These are phyloP conservation scores for Cladophialophora immunda DNA, from an alignment of 2,329 filamentous ascomycete species.

Conservation along the genomic window DNA sequence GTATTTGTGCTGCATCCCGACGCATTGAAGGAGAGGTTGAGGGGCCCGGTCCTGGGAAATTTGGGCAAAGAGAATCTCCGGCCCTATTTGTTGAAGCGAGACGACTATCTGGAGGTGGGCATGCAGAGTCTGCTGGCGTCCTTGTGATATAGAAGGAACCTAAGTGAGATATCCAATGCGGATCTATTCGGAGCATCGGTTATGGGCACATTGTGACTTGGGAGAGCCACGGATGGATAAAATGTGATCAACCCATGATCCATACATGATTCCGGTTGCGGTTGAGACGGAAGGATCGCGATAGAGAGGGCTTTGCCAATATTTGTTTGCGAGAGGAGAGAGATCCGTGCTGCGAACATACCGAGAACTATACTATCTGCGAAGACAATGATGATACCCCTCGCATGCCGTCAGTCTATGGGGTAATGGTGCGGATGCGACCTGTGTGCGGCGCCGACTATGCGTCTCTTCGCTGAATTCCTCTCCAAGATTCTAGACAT, in stretches of 20 bases:
- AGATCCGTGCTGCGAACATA: background rate
- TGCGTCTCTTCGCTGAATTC: background rate
- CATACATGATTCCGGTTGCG: background rate
- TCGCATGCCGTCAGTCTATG: background rate
- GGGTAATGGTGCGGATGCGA: background rate
- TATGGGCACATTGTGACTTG: background rate
- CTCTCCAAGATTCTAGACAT: background rate
- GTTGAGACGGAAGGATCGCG: background rate
- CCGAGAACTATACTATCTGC: background rate
- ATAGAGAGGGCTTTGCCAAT: background rate
- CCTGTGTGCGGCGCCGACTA: too few species aligned
- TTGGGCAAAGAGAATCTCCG: conserved; percentile 73
- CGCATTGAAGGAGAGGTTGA: conserved; percentile 72
- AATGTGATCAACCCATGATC: background rate
- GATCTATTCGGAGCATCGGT: background rate
- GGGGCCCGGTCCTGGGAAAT: conserved; percentile 48
- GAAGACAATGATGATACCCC: conserved; percentile 14
- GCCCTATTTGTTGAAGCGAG: conserved; percentile 83
- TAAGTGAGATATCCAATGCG: background rate
- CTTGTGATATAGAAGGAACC: background rate
- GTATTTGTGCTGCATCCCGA: conserved; percentile 92
- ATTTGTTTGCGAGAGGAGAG: background rate
- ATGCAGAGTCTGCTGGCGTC: conserved; percentile 80
- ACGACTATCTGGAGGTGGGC: conserved; percentile 81
- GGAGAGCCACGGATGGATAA: background rate